These are phyloP conservation scores for Diversispora epigaea DNA, from an alignment of 192 early-diverging fungal genomes.

Conservation along the genomic window DNA sequence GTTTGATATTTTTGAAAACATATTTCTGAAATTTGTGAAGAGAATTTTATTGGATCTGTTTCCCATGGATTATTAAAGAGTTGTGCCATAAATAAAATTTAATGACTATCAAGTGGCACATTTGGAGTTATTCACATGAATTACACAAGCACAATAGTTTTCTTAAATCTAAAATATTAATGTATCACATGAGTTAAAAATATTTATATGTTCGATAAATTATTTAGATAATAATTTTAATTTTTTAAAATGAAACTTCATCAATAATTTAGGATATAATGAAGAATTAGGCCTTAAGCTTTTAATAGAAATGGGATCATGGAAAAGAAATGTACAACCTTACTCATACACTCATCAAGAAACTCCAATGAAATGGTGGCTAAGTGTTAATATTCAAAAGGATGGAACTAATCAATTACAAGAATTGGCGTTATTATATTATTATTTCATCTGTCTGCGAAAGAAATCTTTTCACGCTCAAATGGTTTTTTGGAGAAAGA, in stretches of 20 bases:
- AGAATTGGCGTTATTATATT: not conserved
- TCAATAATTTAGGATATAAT: not conserved
- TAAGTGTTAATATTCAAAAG: not conserved
- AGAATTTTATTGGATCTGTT: not conserved
- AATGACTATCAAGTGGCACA: too few species aligned
- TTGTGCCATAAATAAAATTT: too few species aligned
- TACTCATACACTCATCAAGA: not conserved
- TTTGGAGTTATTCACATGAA: too few species aligned
- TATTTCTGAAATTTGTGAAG: not conserved
- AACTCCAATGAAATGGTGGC: not conserved
- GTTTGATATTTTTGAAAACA: constrained; percentile 24
- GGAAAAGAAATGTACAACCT: not conserved
- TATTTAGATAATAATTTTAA: too few species aligned
- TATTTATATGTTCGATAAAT: too few species aligned
- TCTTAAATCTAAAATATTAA: too few species aligned
- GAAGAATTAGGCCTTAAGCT: not conserved
- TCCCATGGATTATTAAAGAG: not conserved
- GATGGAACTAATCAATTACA: not conserved
- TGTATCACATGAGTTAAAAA: too few species aligned
- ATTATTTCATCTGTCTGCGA: not conserved
- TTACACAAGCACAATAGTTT: too few species aligned
- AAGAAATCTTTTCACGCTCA: not conserved
- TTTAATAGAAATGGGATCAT: not conserved
- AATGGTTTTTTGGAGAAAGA: not conserved
- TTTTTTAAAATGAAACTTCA: too few species aligned